A percentile compares a stretch with the other conserved stretches of the same genome.
phyloP scores from a whole-genome alignment of 169 alveolate species.

The Plasmodium gallinaceum region DNA sequence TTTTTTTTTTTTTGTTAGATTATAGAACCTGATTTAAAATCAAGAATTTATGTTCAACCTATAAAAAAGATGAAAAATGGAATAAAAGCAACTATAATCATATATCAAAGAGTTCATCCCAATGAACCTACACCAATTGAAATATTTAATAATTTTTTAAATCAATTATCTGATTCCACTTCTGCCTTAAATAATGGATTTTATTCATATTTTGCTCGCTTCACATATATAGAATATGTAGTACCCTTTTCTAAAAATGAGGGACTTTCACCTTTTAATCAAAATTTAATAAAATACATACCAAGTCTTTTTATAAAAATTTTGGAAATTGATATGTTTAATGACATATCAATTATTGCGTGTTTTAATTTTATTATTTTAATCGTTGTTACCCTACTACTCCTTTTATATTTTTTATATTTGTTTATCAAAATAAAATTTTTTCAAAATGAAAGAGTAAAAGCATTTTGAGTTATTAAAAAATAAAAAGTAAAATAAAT shows the following conservation, averaged over 20 bases:
- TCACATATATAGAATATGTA: slow-evolving; percentile 63
- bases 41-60: slow-evolving; percentile 56
- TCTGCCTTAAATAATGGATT: slow-evolving; percentile 60
- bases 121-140: slow-evolving; percentile 68
- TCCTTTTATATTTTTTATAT: slow-evolving; percentile 43
- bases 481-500: no score
- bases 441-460: slow-evolving; percentile 7
- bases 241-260: slow-evolving; percentile 52
- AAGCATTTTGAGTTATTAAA: slow-evolving; percentile 11
- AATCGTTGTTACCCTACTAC: slow-evolving; percentile 23
- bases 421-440: slow-evolving; percentile 29
- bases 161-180: slow-evolving; percentile 59
- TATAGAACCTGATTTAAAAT: slow-evolving; percentile 26
- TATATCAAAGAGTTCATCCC: slow-evolving; percentile 31
- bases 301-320: slow-evolving; percentile 31
- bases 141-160: slow-evolving; percentile 50
- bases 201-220: slow-evolving; percentile 57
- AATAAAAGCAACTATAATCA: slow-evolving; percentile 52
- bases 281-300: slow-evolving; percentile 20
- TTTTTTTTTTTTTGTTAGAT: slow-evolving; percentile 23
- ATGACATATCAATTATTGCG: slow-evolving; percentile 39
- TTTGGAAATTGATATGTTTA: slow-evolving; percentile 41
- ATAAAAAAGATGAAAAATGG: slow-evolving; percentile 54
- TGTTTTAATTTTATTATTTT: slow-evolving; percentile 47
- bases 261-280: slow-evolving; percentile 16